These are phyloP conservation scores for Xylariomycetidae sp. DNA, from an alignment of 2,329 filamentous ascomycete species.

Conservation along the genomic window DNA sequence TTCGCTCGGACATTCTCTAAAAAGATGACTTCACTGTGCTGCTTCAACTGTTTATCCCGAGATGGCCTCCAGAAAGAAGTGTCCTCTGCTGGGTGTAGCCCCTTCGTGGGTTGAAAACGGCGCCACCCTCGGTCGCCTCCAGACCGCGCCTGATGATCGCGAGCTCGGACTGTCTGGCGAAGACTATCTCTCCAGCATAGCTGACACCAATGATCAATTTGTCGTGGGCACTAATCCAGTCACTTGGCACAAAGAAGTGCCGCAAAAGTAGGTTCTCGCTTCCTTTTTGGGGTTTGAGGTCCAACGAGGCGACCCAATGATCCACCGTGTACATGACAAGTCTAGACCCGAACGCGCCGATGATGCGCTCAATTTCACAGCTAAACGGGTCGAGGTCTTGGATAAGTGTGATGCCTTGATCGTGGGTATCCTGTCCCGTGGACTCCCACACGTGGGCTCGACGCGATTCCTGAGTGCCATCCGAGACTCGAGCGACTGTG, in stretches of 20 bases:
- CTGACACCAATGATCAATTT: neutral
- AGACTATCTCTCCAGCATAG: neutral
- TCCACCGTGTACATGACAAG: neutral
- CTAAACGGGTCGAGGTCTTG: too few relatives aligned
- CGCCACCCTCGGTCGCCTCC: neutral
- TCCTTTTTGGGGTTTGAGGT: neutral
- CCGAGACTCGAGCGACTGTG: too few relatives aligned
- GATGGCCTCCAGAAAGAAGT: too few relatives aligned
- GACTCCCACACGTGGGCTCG: neutral
- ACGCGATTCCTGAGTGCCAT: too few relatives aligned
- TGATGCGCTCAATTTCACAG: too few relatives aligned
- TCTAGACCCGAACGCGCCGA: neutral
- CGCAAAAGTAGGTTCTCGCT: neutral
- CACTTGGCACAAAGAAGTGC: neutral
- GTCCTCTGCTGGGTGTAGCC: too few relatives aligned
- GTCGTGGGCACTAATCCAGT: neutral
- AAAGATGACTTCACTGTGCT: too few relatives aligned
- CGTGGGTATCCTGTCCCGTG: neutral
- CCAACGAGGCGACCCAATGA: neutral
- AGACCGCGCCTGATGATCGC: neutral
- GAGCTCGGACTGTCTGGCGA: neutral
- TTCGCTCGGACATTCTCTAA: too few relatives aligned
- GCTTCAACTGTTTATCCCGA: too few relatives aligned
- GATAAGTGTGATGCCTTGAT: too few relatives aligned
- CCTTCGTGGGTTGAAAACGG: too few relatives aligned